A percentile compares a stretch with the other conserved stretches of the same genome.
Conservation (phyloP, 345 rosid genomes). For the Hibiscus trionum region DNA sequence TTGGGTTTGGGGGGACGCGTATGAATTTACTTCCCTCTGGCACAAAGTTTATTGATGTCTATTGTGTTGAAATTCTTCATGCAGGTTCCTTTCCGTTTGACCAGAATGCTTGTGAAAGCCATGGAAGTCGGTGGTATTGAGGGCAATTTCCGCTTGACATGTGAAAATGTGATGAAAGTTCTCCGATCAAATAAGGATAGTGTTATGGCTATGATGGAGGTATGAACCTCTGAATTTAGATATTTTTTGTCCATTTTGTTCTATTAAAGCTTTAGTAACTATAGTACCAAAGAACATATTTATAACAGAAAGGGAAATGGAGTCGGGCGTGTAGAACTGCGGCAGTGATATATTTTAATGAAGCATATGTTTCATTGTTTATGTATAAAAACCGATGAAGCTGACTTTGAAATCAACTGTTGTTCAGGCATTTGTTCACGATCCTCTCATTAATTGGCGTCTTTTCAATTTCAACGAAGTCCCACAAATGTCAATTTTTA, state of each 20-base stretch:
- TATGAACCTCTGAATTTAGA: neutral
- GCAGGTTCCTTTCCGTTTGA: slow-evolving; percentile 95
- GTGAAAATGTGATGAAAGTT: slow-evolving; percentile 97
- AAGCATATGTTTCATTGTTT: neutral
- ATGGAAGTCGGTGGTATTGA: slow-evolving; percentile 99
- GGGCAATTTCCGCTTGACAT: slow-evolving; percentile 87
- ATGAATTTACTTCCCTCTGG: slow-evolving; percentile 9
- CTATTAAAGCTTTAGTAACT: neutral
- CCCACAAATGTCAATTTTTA: slow-evolving; percentile 72
- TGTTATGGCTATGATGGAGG: slow-evolving; percentile 99
- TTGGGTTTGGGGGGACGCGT: slow-evolving; percentile 9
- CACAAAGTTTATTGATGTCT: neutral
- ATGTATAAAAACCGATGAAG: neutral
- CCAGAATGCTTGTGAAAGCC: slow-evolving; percentile 99
- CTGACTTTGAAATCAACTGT: slow-evolving; percentile 11
- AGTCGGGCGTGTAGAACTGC: neutral
- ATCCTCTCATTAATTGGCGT: slow-evolving; percentile 98
- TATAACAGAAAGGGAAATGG: neutral
- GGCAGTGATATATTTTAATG: neutral
- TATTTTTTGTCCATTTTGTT: neutral
- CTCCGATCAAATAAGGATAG: slow-evolving; percentile 85
- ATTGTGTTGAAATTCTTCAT: slow-evolving; percentile 11
- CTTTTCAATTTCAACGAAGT: slow-evolving; percentile 96
- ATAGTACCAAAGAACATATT: neutral
- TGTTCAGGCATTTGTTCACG: slow-evolving; percentile 91